phyloP scores from a whole-genome alignment of 2,329 filamentous ascomycete species.

The Endocalyx cinctus region DNA sequence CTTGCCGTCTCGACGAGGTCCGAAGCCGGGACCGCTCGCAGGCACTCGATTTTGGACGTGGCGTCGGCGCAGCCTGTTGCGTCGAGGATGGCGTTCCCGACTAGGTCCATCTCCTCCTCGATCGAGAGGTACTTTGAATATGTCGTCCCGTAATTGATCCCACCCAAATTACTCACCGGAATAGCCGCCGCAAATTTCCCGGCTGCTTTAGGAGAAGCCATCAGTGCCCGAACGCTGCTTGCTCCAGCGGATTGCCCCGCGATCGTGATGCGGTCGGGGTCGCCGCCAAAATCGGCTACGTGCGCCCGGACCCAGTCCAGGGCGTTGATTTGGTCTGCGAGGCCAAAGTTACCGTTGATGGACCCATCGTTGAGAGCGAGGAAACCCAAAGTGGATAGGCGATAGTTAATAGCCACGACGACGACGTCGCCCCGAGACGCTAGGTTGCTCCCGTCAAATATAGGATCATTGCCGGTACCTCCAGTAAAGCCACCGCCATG shows the following conservation, averaged over 20 bases:
- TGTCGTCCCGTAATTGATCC: conserved; percentile 48
- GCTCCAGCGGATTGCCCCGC: conserved; percentile 53
- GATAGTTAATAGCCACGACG: conserved; percentile 57
- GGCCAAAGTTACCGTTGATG: conserved; percentile 44
- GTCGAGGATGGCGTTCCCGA: conserved; percentile 46
- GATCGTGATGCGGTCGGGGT: conserved; percentile 50
- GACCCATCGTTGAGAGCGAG: conserved; percentile 45
- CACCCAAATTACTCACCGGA: conserved; percentile 35
- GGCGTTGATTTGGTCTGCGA: conserved; percentile 45
- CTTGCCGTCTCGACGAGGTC: conserved; percentile 34
- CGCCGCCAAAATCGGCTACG: conserved; percentile 52
- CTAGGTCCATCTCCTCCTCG: conserved; percentile 42
- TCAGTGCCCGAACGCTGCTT: conserved; percentile 44
- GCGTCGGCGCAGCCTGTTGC: conserved; percentile 47
- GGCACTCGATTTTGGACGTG: conserved; percentile 46
- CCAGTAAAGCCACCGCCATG: conserved; percentile 52
- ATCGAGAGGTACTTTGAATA: conserved; percentile 58
- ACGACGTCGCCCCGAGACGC: conserved; percentile 56
- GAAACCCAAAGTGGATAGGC: conserved; percentile 54
- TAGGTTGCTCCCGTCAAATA: conserved; percentile 49
- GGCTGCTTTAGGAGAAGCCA: conserved; percentile 42
- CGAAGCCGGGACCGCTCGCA: conserved; percentile 41
- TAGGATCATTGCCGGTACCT: conserved; percentile 35
- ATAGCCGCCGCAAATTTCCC: conserved; percentile 46
- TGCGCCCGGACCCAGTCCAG: conserved; percentile 47